phyloP scores from a whole-genome alignment of 805 yeast species.

The Torulaspora gathmanii region DNA sequence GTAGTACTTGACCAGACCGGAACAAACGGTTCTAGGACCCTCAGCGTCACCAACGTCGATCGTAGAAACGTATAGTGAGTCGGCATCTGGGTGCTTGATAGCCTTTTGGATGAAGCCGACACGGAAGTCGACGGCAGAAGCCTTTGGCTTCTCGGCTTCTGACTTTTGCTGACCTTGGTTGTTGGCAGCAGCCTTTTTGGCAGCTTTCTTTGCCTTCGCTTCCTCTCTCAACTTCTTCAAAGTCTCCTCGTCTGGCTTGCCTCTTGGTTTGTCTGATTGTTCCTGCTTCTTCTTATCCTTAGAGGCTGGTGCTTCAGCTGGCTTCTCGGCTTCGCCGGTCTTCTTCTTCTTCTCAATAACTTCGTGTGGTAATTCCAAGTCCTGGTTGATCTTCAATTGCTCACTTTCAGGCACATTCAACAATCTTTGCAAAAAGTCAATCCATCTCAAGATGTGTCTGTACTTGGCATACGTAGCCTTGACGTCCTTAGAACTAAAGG shows the following conservation, averaged over 20 bases:
- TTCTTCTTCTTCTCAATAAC: constrained; percentile 56
- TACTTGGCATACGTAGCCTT: constrained; percentile 51
- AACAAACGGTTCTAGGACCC: constrained; percentile 97
- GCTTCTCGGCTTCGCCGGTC: constrained; percentile 16
- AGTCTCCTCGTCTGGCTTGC: constrained; percentile 48
- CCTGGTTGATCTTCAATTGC: constrained; percentile 56
- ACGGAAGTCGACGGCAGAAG: constrained; percentile 84
- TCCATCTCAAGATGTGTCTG: constrained; percentile 93
- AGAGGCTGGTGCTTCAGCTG: constrained; percentile 16
- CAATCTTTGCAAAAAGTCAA: constrained; percentile 75
- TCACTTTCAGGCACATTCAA: constrained; percentile 50
- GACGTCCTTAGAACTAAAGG: constrained; percentile 40
- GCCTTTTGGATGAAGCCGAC: constrained; percentile 98
- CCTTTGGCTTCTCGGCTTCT: constrained; percentile 60
- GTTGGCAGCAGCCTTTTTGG: constrained; percentile 53
- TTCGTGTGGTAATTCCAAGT: constrained; percentile 69
- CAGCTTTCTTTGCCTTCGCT: constrained; percentile 57
- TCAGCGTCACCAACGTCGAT: constrained; percentile 94
- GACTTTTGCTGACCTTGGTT: constrained; percentile 41
- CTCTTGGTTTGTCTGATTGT: constrained; percentile 37
- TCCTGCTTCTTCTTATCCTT: constrained; percentile 29
- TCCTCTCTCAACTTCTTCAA: constrained; percentile 45
- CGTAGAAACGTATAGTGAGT: constrained; percentile 91
- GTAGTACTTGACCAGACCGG: constrained; percentile 87
- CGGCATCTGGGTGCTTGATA: constrained; percentile 96